These are phyloP conservation scores for Megacollybia marginata DNA, from an alignment of 768 basidiomycete genomes.

Conservation along the genomic window DNA sequence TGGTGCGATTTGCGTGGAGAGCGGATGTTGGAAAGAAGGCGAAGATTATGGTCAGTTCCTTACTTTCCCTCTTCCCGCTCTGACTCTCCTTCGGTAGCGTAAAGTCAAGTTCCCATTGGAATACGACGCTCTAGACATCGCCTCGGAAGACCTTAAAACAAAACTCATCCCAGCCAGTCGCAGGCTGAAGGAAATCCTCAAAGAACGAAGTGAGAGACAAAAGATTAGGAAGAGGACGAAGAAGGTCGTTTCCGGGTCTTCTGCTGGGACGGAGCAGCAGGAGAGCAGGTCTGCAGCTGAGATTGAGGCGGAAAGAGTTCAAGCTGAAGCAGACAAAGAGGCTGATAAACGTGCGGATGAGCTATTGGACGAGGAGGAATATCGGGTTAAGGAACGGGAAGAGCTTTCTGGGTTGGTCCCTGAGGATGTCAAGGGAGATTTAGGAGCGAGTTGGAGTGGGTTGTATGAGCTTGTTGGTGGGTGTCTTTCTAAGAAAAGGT, in stretches of 20 bases:
- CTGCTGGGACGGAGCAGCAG: too few species aligned
- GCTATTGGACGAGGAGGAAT: constrained; percentile 58
- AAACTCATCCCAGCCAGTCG: constrained; percentile 67
- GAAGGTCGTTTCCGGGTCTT: too few species aligned
- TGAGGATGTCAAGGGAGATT: constrained; percentile 54
- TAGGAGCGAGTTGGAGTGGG: constrained; percentile 71
- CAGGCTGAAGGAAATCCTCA: constrained; percentile 72
- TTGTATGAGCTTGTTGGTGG: constrained; percentile 88
- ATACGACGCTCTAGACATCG: constrained; percentile 78
- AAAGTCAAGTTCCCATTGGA: constrained; percentile 92
- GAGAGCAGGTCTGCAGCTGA: constrained; percentile 6
- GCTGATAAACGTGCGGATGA: constrained; percentile 37
- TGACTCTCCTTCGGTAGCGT: constrained; percentile 35
- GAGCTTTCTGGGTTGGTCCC: constrained; percentile 62
- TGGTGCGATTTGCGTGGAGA: constrained; percentile 96
- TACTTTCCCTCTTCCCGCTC: not conserved
- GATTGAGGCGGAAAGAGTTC: too few species aligned
- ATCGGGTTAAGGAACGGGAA: constrained; percentile 55
- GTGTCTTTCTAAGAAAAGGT: constrained; percentile 21
- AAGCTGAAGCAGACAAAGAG: constrained; percentile 15
- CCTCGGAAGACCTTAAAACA: constrained; percentile 68
- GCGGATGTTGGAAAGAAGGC: constrained; percentile 87
- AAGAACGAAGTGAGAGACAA: constrained; percentile 74
- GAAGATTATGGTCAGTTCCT: constrained; percentile 79
- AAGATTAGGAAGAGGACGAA: constrained; percentile 78